Evolutionary conservation across 805 yeast genomes (phyloP).

Genomic region (Saturnispora mendoncae): DNA sequence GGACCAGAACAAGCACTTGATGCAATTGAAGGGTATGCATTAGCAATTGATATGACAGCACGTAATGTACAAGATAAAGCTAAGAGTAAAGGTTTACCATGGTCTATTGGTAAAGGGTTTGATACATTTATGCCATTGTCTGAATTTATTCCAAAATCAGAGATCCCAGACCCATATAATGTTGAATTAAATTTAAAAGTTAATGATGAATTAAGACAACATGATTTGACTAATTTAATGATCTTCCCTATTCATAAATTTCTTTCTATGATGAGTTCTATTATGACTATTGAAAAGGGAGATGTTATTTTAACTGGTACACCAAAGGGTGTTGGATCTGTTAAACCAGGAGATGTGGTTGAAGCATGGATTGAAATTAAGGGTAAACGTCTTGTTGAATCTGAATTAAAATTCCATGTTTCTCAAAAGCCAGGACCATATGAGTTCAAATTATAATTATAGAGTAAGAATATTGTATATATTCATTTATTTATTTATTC

Average conservation of each 20-base stretch:
- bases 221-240: conserved; percentile 76
- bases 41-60: conserved; percentile 91
- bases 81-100: conserved; percentile 87
- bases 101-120: conserved; percentile 95
- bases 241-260: conserved; percentile 78
- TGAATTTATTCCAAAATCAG: conserved; percentile 51
- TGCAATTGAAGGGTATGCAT: conserved; percentile 76
- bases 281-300: conserved; percentile 86
- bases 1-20: conserved; percentile 61
- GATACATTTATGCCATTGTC: conserved; percentile 94
- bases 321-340: conserved; percentile 91
- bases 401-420: conserved; percentile 41
- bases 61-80: conserved; percentile 94
- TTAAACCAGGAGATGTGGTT: conserved; percentile 70
- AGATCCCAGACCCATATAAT: conserved; percentile 66
- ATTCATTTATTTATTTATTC: not conserved
- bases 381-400: conserved; percentile 47
- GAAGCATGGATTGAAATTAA: conserved; percentile 52
- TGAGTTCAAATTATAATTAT: conserved; percentile 29
- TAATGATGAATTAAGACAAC: conserved; percentile 63
- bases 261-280: conserved; percentile 69
- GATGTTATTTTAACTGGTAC: conserved; percentile 93
- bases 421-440: conserved; percentile 53
- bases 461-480: no score
- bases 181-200: conserved; percentile 55